Evolutionary conservation across 1,284 basidiomycete species (phyloP).

Genomic region (Pisolithus thermaeus): DNA sequence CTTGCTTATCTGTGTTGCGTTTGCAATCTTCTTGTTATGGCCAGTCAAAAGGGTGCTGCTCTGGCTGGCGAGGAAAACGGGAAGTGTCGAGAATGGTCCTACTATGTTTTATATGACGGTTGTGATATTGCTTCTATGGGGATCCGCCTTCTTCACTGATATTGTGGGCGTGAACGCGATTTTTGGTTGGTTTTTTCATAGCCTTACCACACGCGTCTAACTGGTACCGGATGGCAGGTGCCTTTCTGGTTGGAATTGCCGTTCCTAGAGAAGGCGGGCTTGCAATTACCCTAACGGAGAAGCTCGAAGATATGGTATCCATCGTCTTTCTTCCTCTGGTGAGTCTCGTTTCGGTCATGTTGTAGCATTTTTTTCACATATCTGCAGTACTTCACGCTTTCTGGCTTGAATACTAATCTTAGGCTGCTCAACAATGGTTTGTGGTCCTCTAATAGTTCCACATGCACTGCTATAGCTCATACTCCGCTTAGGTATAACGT

Average conservation of each 20-base stretch:
- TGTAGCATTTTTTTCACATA: not conserved
- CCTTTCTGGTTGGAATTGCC: conserved; percentile 84
- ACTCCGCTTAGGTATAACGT: conserved; percentile 40
- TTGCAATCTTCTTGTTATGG: conserved; percentile 62
- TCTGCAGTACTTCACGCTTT: conserved; percentile 72
- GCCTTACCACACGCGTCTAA: not conserved
- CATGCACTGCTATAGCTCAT: not conserved
- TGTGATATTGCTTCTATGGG: conserved; percentile 33
- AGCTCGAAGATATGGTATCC: conserved; percentile 73
- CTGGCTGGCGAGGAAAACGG: conserved; percentile 55
- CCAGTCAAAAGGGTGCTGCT: conserved; percentile 45
- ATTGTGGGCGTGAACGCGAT: conserved; percentile 40
- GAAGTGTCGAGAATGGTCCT: conserved; percentile 53
- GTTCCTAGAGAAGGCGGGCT: conserved; percentile 87
- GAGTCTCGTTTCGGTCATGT: conserved; percentile 18
- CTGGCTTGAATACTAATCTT: conserved; percentile 81
- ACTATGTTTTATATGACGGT: conserved; percentile 49
- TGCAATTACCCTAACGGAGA: conserved; percentile 70
- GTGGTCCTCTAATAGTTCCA: not conserved
- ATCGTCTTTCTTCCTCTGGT: conserved; percentile 81
- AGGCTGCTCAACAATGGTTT: conserved; percentile 64
- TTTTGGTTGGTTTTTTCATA: conserved; percentile 36
- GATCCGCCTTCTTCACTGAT: conserved; percentile 52
- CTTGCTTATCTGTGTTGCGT: conserved; percentile 70
- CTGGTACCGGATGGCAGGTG: conserved; percentile 38